Base-by-base conservation (phyloP, 805 yeast genomes). In the Brettanomyces sp. region DNA sequence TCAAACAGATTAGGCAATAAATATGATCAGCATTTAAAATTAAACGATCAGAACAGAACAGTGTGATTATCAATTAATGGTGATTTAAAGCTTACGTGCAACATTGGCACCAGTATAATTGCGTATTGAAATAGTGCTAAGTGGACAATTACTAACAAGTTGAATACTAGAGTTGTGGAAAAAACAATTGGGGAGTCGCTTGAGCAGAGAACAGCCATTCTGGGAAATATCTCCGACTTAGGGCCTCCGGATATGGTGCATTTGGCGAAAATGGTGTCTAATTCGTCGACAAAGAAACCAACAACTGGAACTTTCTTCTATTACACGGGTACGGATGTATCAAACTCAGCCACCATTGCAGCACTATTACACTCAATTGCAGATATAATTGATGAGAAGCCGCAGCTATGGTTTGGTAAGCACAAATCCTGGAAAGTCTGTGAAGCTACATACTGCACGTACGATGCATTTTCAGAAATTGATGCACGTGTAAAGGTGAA, bases 341-440 rank as follows among this genome's bases (percentile, higher is more conserved):
- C 87, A 23, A 82, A 79, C 55, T 76, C 87, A 13, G 85, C 93
- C 1, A 75, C 89, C 1, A 79, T 85, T 45, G 90, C 91, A 9
- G 89, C 89, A 1, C 79, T 80, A 47, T 65, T 85, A 47, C 85
- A 83, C 58, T 74, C 78, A 5, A 60, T 85, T 51, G 82, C 88
- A 33, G 84, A 76, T 45, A 68, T 80, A 35, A 79, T 85, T 30
- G 67, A 70, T 12, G 78, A 75, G 48, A 66, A 76, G 32, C 78
- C 80, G 5, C 95, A 85, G 60, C 67, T 76, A 40, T 85, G 95
- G 95, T 85, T 84, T 66, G 89, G 90, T 12, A 86, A 80, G 57
- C 73, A 71, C 51, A 84, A 77, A 56, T 72, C 73, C 49, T 85
- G 79, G 74, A 80, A 77, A 54, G 86, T 85, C 9, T 76, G 79